Conservation (phyloP, 2,329 filamentous ascomycete species). For the Gaeumannomyces sp. region DNA sequence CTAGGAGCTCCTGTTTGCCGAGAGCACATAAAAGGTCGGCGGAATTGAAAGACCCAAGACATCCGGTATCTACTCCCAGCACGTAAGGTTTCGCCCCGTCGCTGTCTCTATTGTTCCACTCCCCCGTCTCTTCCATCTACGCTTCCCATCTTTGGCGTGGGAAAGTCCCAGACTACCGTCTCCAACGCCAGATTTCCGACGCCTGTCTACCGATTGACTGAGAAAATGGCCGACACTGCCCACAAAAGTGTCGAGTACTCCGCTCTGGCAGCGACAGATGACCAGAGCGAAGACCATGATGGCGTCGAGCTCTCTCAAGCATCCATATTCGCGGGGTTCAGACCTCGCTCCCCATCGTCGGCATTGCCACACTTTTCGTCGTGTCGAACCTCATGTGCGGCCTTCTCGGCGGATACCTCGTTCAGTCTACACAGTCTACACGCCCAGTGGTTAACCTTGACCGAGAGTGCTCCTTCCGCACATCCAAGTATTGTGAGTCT, state of each 20-base stretch:
- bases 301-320: not conserved
- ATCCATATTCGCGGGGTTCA: not conserved
- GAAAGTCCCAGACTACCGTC: not conserved
- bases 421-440: not conserved
- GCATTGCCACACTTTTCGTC: conserved; percentile 2
- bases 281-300: not conserved
- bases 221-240: not conserved
- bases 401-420: conserved; percentile 8
- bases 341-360: not conserved
- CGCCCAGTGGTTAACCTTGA: conserved; percentile 6
- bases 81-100: not conserved
- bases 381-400: conserved; percentile 9
- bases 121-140: too few relatives aligned
- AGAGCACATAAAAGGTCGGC: too few relatives aligned
- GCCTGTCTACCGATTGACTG: not conserved
- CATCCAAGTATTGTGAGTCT: conserved; percentile 13
- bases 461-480: conserved; percentile 13
- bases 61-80: not conserved
- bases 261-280: not conserved
- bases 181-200: not conserved
- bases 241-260: not conserved
- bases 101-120: not conserved
- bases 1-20: too few relatives aligned
- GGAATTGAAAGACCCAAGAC: not conserved
- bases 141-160: too few relatives aligned